Evolutionary conservation across 2,329 filamentous ascomycete species (phyloP).

Genomic region (Pezicula carpinea): DNA sequence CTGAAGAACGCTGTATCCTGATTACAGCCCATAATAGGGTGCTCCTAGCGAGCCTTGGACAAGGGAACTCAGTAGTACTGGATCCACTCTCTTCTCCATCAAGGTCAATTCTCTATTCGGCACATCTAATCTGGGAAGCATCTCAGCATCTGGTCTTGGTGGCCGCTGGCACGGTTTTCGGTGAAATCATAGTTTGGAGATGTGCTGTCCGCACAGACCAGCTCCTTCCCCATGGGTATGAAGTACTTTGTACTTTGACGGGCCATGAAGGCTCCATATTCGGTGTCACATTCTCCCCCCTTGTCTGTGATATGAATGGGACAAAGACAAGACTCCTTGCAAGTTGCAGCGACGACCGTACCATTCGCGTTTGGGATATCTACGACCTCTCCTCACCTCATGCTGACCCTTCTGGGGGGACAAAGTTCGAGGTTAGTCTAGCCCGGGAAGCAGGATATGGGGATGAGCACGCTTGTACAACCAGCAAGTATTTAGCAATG

Average conservation of each 20-base stretch:
- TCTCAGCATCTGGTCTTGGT: conserved; percentile 59
- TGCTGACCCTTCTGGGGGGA: neutral
- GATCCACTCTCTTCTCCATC: conserved; percentile 59
- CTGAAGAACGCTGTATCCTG: conserved; percentile 47
- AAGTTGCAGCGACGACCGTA: conserved; percentile 93
- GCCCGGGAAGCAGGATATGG: conserved; percentile 60
- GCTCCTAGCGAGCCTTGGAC: conserved; percentile 39
- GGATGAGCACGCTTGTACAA: conserved; percentile 27
- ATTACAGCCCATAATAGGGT: conserved; percentile 88
- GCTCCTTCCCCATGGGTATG: conserved; percentile 21
- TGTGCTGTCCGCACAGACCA: conserved; percentile 39
- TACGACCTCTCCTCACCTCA: conserved; percentile 1
- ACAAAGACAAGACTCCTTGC: conserved; percentile 60
- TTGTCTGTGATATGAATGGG: conserved; percentile 36
- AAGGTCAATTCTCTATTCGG: conserved; percentile 83
- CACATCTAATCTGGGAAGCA: conserved; percentile 60
- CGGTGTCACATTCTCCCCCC: conserved; percentile 72
- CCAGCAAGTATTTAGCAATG: conserved; percentile 55
- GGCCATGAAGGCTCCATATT: conserved; percentile 93
- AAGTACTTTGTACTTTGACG: conserved; percentile 49
- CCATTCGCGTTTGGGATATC: conserved; percentile 83
- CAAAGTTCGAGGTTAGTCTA: neutral
- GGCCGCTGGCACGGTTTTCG: conserved; percentile 88
- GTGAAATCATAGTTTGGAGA: conserved; percentile 88
- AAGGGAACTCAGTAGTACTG: conserved; percentile 30